Evolutionary conservation across 1,284 basidiomycete species (phyloP), one percentile per base, ranked within the genome.

Genomic region (Leccinum proximum): DNA sequence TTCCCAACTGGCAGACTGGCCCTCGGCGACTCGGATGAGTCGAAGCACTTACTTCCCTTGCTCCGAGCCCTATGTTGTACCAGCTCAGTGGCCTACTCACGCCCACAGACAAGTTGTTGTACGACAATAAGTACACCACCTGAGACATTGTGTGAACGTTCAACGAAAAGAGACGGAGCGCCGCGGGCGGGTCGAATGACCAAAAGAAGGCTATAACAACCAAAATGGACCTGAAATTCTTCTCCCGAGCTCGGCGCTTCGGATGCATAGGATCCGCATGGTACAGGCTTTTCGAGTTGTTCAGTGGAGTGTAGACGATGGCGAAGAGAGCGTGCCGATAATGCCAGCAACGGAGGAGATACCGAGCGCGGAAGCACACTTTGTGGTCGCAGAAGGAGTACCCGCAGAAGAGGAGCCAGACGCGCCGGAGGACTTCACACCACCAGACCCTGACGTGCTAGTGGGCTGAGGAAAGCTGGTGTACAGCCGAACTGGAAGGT

Each of bases 401-500:
- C 72, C 64, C 5, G 16, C 48, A 50, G 75, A 67, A 16, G 72
- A 68, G 2, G 75, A 69, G 8, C 70, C 68, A 2, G 76, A 66
- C 1, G 75, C 68, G 9, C 70, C 68, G 2, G 76, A 65, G 13
- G 54, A 30, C 30, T 30, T 56, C 9, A 30, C 8, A 30, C 71
- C 67, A 18, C 71, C 67, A 22, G 72, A 66, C 58, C 71, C 63
- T 2, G 73, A 50, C 6, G 70, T 54, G 9, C 67, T 63, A 16
- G 70, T 68, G 13, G 65, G 37, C 0, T 68, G 57, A 2, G 73
- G 74, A 10, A 76, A 64, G 45, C 14, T 14, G 2, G 66, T 63
- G 60, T 74, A 92, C 13, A 92, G 77, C 14, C 77, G 81, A 1
- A 87, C 35, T 79, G 71, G 73, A 81, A 87, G 0, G 83, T 81